These are phyloP conservation scores for Wallacemonas collosoma DNA, from an alignment of 208 protist genomes.

Conservation along the genomic window DNA sequence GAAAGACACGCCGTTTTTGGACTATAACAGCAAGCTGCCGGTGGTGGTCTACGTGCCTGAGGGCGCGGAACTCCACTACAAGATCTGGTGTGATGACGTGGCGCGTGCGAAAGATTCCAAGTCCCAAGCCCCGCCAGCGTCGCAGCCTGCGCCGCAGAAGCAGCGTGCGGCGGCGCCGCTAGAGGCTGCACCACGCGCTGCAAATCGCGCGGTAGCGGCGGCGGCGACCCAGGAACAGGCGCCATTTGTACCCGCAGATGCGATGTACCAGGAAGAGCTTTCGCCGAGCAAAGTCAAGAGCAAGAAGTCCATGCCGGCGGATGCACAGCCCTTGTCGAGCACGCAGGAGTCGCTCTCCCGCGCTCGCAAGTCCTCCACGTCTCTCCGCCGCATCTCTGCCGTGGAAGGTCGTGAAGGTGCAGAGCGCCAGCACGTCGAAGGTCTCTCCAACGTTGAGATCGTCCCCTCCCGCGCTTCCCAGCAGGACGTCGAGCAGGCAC, in stretches of 20 bases:
- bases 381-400: conserved; percentile 1
- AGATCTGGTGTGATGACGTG: conserved; percentile 40
- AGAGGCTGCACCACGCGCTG: background rate
- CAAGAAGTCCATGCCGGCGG: conserved; percentile 18
- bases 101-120: conserved; percentile 5
- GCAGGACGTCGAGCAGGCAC: conserved; percentile 2
- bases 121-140: background rate
- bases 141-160: background rate
- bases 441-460: conserved; percentile 12
- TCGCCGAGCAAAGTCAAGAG: conserved; percentile 22
- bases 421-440: no score
- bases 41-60: conserved; percentile 60
- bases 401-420: background rate
- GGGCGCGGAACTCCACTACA: conserved; percentile 50
- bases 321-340: conserved; percentile 21
- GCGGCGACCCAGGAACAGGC: background rate
- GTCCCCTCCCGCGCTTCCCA: conserved; percentile 7
- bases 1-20: conserved; percentile 23
- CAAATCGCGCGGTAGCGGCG: background rate
- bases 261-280: conserved; percentile 18
- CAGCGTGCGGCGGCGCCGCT: conserved; percentile 7
- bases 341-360: conserved; percentile 15
- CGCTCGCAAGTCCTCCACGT: conserved; percentile 12
- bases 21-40: conserved; percentile 55
- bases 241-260: background rate